Percentiles rank a stretch among this genome's conserved stretches.
These are phyloP conservation scores for Eucalyptus grandis DNA, from an alignment of 345 rosid genomes.

Conservation along the genomic window DNA sequence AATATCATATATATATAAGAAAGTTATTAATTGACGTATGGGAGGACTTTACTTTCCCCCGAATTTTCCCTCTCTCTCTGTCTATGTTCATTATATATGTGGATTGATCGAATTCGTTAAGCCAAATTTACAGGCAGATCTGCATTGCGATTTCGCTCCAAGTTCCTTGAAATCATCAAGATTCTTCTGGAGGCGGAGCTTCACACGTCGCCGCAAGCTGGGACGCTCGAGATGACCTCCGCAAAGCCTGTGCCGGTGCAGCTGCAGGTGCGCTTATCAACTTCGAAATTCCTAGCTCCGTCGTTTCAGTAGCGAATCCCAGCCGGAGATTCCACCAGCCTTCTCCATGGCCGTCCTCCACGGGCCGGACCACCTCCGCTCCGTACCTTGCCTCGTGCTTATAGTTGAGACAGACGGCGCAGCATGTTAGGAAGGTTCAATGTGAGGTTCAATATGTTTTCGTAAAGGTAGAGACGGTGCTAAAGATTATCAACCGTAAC, in stretches of 20 bases:
- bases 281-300: neutral
- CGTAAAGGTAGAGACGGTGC: too few species aligned
- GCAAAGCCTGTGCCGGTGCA: constrained; percentile 84
- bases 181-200: neutral
- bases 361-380: too few species aligned
- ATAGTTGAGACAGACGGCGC: too few species aligned
- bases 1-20: neutral
- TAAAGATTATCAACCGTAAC: too few species aligned
- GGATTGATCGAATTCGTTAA: neutral
- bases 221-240: constrained; percentile 24
- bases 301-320: neutral
- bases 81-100: neutral
- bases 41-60: neutral
- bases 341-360: too few species aligned
- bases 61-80: neutral
- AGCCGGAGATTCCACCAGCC: too few species aligned
- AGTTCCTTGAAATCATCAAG: neutral
- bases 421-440: too few species aligned
- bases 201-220: constrained; percentile 17
- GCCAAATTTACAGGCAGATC: constrained; percentile 5
- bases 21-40: neutral
- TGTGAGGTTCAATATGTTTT: too few species aligned
- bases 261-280: constrained; percentile 45
- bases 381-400: too few species aligned
- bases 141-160: neutral